Evolutionary conservation across 441 rosid species (phyloP).

Genomic region (Arabidopsis lyrata): DNA sequence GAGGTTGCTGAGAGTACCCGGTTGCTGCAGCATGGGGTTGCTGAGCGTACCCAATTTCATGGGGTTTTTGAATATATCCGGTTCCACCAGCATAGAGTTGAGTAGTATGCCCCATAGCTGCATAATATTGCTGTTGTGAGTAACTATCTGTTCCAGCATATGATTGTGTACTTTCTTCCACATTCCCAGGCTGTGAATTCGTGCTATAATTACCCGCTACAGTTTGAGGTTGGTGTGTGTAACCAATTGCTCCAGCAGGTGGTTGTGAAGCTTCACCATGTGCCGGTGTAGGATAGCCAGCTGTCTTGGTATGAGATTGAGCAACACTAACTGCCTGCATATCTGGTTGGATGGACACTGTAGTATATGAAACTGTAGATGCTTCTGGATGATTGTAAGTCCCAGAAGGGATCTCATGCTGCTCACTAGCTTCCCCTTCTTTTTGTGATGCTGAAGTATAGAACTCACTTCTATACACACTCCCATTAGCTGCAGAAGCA

Average conservation of each 20-base stretch:
- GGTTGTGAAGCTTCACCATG: conserved; percentile 33
- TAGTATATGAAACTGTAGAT: conserved; percentile 33
- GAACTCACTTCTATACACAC: conserved; percentile 27
- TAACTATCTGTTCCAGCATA: conserved; percentile 40
- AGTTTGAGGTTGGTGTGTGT: conserved; percentile 34
- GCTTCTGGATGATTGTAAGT: conserved; percentile 31
- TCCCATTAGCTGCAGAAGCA: conserved; percentile 38
- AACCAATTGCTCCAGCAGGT: conserved; percentile 37
- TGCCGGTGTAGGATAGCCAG: conserved; percentile 26
- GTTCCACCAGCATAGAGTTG: conserved; percentile 41
- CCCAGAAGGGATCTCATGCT: conserved; percentile 36
- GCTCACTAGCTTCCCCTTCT: conserved; percentile 42
- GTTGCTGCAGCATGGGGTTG: conserved; percentile 1
- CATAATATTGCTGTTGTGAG: conserved; percentile 37
- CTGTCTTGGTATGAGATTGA: conserved; percentile 25
- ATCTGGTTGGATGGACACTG: conserved; percentile 28
- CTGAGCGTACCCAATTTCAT: conserved; percentile 30
- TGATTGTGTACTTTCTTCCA: conserved; percentile 34
- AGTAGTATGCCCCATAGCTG: conserved; percentile 26
- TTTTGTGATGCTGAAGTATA: conserved; percentile 40
- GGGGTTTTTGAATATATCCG: conserved; percentile 28
- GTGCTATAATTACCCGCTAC: conserved; percentile 8
- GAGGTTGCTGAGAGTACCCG: conserved; percentile 19
- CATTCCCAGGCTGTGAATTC: conserved; percentile 35
- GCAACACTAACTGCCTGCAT: conserved; percentile 29